These are phyloP conservation scores for Acanthamoeba castellanii DNA, from an alignment of 208 protist species.

Conservation along the genomic window DNA sequence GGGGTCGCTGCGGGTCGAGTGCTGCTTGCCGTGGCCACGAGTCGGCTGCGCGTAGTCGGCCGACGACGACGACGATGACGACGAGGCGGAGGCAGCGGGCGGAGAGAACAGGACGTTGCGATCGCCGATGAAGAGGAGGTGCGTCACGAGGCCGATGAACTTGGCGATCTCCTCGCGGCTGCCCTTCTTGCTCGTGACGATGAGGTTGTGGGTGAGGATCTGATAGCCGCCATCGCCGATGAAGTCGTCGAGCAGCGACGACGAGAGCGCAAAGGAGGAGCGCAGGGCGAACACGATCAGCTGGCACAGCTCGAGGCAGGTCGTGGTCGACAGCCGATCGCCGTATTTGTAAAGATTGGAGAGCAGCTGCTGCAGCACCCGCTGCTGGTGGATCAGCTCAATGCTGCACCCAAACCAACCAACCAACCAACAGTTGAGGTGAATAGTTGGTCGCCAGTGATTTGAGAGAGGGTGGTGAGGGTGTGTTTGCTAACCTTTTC, in stretches of 20 bases:
- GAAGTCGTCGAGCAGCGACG: slow-evolving; percentile 67
- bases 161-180: slow-evolving; percentile 37
- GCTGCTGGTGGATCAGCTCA: slow-evolving; percentile 41
- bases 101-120: slow-evolving; percentile 35
- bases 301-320: slow-evolving; percentile 49
- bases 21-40: not conserved
- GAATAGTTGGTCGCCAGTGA: no score
- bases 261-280: not conserved
- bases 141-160: slow-evolving; percentile 51
- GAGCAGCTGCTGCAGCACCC: slow-evolving; percentile 23
- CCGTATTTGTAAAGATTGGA: slow-evolving; percentile 41
- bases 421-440: not conserved
- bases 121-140: slow-evolving; percentile 59
- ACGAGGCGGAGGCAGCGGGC: not conserved
- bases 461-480: no score
- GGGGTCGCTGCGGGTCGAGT: not conserved
- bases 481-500: no score
- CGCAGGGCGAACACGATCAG: slow-evolving; percentile 41
- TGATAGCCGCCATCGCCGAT: slow-evolving; percentile 47
- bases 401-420: not conserved
- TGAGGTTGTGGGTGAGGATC: slow-evolving; percentile 61
- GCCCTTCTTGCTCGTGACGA: slow-evolving; percentile 23
- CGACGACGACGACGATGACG: not conserved
- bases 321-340: slow-evolving; percentile 23
- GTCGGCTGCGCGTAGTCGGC: not conserved